Conservation (phyloP, 2,329 filamentous ascomycete genomes). For the Venturia nashicola region DNA sequence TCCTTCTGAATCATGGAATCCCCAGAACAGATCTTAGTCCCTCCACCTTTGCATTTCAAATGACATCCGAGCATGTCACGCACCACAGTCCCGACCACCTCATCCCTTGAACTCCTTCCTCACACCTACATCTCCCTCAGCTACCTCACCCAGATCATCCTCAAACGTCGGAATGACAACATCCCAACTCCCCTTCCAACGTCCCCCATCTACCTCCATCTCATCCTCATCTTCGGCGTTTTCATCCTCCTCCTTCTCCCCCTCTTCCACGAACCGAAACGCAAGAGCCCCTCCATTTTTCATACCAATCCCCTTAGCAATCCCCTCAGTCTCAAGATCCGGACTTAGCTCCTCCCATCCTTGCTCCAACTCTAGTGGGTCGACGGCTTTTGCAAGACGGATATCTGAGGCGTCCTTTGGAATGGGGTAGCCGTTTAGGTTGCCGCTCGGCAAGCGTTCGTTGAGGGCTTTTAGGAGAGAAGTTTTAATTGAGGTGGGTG, state of each 20-base stretch:
- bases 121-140: constrained; percentile 5
- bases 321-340: constrained; percentile 14
- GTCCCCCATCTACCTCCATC: constrained; percentile 11
- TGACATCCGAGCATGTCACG: neutral
- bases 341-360: constrained; percentile 24
- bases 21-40: neutral
- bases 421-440: constrained; percentile 23
- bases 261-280: constrained; percentile 19
- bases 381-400: constrained; percentile 27
- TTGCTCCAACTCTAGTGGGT: constrained; percentile 25
- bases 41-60: neutral
- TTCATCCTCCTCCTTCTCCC: neutral
- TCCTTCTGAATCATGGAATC: neutral
- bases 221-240: constrained; percentile 15
- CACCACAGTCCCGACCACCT: neutral
- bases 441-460: constrained; percentile 24
- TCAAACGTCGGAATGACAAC: constrained; percentile 24
- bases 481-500: constrained; percentile 27
- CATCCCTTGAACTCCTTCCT: constrained; percentile 5
- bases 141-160: constrained; percentile 22
- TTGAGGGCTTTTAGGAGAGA: constrained; percentile 29
- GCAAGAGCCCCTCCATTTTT: constrained; percentile 24
- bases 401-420: constrained; percentile 28
- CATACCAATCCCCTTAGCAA: constrained; percentile 24
- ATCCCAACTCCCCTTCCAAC: constrained; percentile 21